Percentiles rank a stretch among this genome's conserved stretches.
Conservation (phyloP, 129 eudicot species). For the Arctium minus region DNA sequence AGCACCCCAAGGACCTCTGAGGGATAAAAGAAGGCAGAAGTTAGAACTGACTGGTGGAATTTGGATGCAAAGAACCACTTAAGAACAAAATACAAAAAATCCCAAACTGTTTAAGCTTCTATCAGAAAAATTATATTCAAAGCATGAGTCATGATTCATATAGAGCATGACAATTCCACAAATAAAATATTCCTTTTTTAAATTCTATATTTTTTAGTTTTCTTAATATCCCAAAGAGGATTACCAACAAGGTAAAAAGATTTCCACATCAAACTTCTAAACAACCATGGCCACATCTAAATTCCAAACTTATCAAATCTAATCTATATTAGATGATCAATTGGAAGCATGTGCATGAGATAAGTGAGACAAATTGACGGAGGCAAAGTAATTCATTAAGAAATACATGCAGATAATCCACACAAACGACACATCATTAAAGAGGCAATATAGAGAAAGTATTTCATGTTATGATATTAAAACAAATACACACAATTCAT, state of each 20-base stretch:
- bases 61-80: not conserved
- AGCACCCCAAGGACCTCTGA: constrained; percentile 98
- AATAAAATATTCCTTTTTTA: not conserved
- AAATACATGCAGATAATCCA: not conserved
- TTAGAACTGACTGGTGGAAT: not conserved
- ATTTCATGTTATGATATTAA: not conserved
- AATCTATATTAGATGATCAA: not conserved
- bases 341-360: not conserved
- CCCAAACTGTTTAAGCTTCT: not conserved
- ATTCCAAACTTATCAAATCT: not conserved
- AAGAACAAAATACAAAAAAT: not conserved
- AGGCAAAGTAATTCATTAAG: not conserved
- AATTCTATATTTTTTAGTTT: not conserved
- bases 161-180: not conserved
- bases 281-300: not conserved
- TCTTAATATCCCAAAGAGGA: not conserved
- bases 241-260: not conserved
- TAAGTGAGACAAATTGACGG: not conserved
- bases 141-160: not conserved
- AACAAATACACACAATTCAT: constrained; percentile 4
- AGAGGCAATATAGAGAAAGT: not conserved
- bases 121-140: not conserved
- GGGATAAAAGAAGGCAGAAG: constrained; percentile 15
- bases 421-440: not conserved
- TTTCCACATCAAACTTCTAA: not conserved